Evolutionary conservation across 106 monocot species (phyloP).

Genomic region (Dioscorea alata): DNA sequence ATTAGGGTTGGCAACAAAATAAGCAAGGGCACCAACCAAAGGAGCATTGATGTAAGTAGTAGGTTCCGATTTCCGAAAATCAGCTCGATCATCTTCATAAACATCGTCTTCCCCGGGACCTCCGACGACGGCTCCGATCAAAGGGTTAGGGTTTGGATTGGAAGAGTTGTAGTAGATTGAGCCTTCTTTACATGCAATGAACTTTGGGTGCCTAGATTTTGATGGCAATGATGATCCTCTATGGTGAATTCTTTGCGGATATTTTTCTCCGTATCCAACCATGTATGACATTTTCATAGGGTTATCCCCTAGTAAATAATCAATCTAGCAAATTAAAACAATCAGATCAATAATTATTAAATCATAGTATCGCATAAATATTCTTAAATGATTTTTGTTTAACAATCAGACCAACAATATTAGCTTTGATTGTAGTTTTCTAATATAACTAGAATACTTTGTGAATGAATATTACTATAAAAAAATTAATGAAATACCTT

Average conservation of each 20-base stretch:
- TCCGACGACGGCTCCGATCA: conserved; percentile 86
- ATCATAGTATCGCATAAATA: too few species aligned
- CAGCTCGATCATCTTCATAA: conserved; percentile 77
- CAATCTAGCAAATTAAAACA: conserved; percentile 29
- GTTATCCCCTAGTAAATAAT: conserved; percentile 83
- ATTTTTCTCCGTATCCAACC: conserved; percentile 73
- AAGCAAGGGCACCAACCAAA: conserved; percentile 80
- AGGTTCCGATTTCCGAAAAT: conserved; percentile 86
- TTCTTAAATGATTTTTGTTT: too few species aligned
- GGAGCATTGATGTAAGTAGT: conserved; percentile 99
- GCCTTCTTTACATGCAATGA: conserved; percentile 78
- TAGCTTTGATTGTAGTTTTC: too few species aligned
- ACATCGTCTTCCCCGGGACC: conserved; percentile 82
- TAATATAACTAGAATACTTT: too few species aligned
- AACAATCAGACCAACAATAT: too few species aligned
- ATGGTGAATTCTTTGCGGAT: conserved; percentile 78
- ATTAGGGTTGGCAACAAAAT: conserved; percentile 60
- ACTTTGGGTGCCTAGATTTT: conserved; percentile 30
- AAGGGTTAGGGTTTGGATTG: conserved; percentile 52
- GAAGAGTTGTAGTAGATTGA: conserved; percentile 55
- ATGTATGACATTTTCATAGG: conserved; percentile 97
- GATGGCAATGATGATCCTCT: conserved; percentile 83
- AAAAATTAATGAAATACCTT: too few species aligned
- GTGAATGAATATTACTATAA: too few species aligned
- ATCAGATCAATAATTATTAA: neutral